These are phyloP conservation scores for Verticillium klebahnii DNA, from an alignment of 2,329 filamentous ascomycete species.

Conservation along the genomic window DNA sequence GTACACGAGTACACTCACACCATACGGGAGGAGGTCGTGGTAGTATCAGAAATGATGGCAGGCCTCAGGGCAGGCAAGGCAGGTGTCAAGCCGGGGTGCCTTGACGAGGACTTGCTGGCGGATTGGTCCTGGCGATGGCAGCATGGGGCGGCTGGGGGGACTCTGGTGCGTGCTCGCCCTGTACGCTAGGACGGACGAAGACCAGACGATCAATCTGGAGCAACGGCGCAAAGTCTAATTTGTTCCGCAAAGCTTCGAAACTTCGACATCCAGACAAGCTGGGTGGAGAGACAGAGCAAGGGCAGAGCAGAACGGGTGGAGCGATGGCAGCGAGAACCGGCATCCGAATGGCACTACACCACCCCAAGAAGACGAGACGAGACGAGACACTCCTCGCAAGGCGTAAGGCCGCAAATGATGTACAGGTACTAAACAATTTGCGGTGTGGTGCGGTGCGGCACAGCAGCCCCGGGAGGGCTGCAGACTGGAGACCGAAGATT, in stretches of 20 bases:
- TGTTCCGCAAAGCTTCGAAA: constrained; percentile 3
- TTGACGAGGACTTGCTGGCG: not conserved
- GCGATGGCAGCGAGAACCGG: not conserved
- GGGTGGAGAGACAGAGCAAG: not conserved
- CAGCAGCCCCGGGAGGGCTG: not conserved
- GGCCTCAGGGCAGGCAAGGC: not conserved
- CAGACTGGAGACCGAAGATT: not conserved
- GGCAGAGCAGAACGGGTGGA: not conserved
- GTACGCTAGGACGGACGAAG: not conserved
- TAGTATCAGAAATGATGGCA: not conserved
- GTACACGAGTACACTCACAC: not conserved
- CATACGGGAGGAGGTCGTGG: not conserved
- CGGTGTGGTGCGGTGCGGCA: not conserved
- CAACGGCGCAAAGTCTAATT: constrained; percentile 8
- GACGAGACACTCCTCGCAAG: not conserved
- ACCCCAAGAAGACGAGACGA: not conserved
- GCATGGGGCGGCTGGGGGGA: not conserved
- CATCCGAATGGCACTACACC: not conserved
- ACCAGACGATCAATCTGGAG: not conserved
- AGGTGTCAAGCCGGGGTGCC: not conserved
- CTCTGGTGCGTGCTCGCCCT: not conserved
- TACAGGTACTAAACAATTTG: not conserved
- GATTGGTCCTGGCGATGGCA: not conserved
- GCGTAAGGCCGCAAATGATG: not conserved
- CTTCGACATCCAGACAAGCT: not conserved